Percentiles rank a stretch among this genome's conserved stretches.
Conservation (phyloP, 495 filamentous ascomycete species). For the Neurospora sp. region DNA sequence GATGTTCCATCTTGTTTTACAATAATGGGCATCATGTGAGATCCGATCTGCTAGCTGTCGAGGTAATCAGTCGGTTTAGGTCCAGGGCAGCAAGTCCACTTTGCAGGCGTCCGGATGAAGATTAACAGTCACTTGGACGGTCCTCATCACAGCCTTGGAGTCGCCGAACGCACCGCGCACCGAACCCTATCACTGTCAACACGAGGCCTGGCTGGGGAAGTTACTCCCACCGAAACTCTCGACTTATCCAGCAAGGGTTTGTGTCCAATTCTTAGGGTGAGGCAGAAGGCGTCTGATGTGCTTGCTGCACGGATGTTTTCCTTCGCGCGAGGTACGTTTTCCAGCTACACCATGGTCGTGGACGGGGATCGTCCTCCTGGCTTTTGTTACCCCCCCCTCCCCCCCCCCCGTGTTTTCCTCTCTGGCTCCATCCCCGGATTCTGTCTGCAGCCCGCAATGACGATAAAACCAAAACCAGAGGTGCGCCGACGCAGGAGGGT, state of each 20-base stretch:
- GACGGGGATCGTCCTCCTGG: background rate
- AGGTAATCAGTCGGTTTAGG: background rate
- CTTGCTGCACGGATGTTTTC: background rate
- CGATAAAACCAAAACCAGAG: slow-evolving; percentile 6
- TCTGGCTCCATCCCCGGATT: background rate
- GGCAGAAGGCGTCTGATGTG: background rate
- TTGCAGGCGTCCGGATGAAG: background rate
- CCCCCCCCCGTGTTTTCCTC: background rate
- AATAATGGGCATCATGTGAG: background rate
- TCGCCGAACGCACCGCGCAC: background rate
- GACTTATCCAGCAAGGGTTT: background rate
- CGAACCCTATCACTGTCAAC: background rate
- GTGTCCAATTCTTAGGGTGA: background rate
- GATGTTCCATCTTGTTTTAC: background rate
- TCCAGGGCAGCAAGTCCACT: background rate
- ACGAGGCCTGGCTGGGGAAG: background rate
- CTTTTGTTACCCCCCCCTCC: background rate
- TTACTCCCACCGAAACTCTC: background rate
- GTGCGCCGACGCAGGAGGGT: slow-evolving; percentile 7
- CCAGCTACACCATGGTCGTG: background rate
- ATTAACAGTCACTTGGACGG: background rate
- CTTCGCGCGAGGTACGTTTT: background rate
- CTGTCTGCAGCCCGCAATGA: slow-evolving; percentile 12
- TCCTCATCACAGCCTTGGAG: background rate
- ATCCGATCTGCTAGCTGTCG: background rate